These are phyloP conservation scores for Paramecium pentaurelia DNA, from an alignment of 73 alveolate genomes.

Conservation along the genomic window DNA sequence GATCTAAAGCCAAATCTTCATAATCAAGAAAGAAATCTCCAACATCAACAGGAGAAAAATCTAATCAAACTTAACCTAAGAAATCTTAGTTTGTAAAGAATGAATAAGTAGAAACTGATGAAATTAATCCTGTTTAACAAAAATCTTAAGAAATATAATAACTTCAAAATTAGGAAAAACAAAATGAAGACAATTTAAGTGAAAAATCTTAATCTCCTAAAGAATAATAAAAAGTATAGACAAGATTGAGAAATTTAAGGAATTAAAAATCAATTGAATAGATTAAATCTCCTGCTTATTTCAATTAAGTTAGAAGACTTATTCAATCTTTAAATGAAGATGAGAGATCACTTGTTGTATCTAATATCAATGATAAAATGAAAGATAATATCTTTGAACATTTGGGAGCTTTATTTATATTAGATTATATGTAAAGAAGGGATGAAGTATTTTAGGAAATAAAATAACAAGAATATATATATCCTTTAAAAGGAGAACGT, in stretches of 20 bases:
- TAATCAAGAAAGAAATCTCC: neutral
- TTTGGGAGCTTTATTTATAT: neutral
- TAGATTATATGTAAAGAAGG: neutral
- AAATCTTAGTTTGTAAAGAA: neutral
- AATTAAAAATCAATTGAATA: neutral
- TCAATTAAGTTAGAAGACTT: neutral
- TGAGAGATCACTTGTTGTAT: neutral
- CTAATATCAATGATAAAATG: neutral
- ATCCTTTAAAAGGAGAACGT: neutral
- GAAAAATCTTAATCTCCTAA: neutral
- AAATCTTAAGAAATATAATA: neutral
- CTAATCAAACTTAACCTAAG: neutral
- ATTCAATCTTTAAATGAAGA: neutral
- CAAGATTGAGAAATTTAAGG: neutral
- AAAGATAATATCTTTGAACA: neutral
- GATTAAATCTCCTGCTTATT: neutral
- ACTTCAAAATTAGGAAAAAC: neutral
- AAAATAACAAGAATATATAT: neutral
- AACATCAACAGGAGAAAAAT: neutral
- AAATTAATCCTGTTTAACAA: neutral
- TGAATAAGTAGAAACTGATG: neutral
- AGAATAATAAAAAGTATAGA: neutral
- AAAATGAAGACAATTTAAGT: neutral
- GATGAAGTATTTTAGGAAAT: neutral
- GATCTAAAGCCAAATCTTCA: neutral